Evolutionary conservation across 257 asterid species (phyloP), one percentile per base, ranked within the genome.

Genomic region (Fraxinus excelsior): DNA sequence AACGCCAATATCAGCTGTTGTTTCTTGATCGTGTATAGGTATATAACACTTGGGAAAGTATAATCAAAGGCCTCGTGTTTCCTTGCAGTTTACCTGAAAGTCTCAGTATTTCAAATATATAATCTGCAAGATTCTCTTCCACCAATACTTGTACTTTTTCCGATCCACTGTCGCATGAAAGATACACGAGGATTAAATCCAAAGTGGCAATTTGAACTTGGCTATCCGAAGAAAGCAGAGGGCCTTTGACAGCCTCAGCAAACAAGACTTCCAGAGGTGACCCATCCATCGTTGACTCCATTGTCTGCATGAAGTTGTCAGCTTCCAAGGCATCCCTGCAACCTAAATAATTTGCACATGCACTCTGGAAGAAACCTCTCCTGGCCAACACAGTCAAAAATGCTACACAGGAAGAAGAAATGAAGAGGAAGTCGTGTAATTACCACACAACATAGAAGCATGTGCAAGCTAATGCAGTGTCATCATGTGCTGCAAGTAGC

Each of bases 241-340:
- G 91, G 46, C 89, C 98, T 84, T 95, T 93, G 81, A 95, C 88
- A 49, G 99, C 99, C 90, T 95, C 98, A 51, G 97, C 97, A 90
- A 93, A 95, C 89, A 93, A 82, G 81, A 86, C 84, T 84, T 82
- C 91, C 70, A 91, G 79, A 53, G 90, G 78, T 65, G 87, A 87
- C 68, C 80, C 87, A 79, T 87, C 90, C 58, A 71, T 74, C 29
- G 64, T 82, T 28, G 82, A 80, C 62, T 91, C 96, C 71, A 85
- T 70, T 67, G 82, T 91, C 78, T 84, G 93, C 88, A 85, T 79
- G 80, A 87, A 84, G 82, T 80, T 87, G 83, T 87, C 92, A 71
- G 78, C 89, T 79, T 83, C 88, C 79, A 83, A 84, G 75, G 84
- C 73, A 78, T 82, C 80, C 78, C 29, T 81, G 77, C 79, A 81